Evolutionary conservation across 2,329 filamentous ascomycete species (phyloP).

Genomic region (Exophiala sideris): DNA sequence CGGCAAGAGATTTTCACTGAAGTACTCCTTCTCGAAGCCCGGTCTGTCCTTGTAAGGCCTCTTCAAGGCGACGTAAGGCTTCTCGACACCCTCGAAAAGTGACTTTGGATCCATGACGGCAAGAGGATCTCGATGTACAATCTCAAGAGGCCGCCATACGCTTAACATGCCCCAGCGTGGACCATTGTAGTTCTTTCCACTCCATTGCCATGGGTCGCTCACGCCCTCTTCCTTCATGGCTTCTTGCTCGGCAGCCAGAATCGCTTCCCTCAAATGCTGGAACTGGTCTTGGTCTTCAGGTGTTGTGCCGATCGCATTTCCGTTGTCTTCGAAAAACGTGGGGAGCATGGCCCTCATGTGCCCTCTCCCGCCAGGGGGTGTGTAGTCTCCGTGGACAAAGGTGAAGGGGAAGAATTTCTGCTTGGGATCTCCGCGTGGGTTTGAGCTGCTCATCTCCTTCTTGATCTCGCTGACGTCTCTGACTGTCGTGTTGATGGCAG

Average conservation of each 20-base stretch:
- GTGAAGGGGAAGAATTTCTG: conserved; percentile 9
- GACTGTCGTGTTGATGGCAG: conserved; percentile 6
- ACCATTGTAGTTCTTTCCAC: conserved; percentile 11
- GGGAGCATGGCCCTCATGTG: conserved; percentile 8
- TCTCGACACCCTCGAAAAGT: conserved; percentile 1
- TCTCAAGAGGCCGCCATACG: conserved; percentile 30
- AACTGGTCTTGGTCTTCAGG: conserved; percentile 4
- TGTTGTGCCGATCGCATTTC: conserved; percentile 1
- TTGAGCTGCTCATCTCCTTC: background rate
- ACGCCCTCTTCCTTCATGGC: conserved; percentile 11
- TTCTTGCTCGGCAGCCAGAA: conserved; percentile 7
- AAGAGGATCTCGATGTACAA: conserved; percentile 27
- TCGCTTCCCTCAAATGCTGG: conserved; percentile 2
- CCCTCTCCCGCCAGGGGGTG: conserved; percentile 2
- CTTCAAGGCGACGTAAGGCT: conserved; percentile 2
- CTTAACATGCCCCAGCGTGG: conserved; percentile 22
- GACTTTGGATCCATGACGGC: conserved; percentile 17
- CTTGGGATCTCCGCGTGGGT: background rate
- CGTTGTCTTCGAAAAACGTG: conserved; percentile 12
- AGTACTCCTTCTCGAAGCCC: conserved; percentile 8
- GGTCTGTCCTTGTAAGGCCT: conserved; percentile 5
- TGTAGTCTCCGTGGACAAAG: conserved; percentile 15
- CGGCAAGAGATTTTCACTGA: conserved; percentile 6
- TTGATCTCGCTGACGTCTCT: conserved; percentile 2
- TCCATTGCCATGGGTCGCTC: conserved; percentile 8